phyloP scores from a whole-genome alignment of 2,329 filamentous ascomycete species.

The Aspergillus spinulosporus region DNA sequence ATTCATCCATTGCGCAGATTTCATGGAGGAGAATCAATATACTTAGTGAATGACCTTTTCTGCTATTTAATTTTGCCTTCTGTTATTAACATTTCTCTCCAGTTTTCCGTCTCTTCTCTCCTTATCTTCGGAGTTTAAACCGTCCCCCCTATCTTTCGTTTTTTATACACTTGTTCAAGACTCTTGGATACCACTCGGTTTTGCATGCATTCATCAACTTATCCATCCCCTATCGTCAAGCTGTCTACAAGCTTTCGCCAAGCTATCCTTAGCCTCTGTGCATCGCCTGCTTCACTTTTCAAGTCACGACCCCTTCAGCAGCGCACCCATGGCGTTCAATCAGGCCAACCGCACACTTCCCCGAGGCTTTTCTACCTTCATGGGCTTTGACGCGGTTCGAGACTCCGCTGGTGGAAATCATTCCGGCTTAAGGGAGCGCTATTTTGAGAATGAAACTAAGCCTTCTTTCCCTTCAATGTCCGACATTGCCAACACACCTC shows the following conservation, averaged over 20 bases:
- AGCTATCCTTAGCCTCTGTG: background rate
- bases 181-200: background rate
- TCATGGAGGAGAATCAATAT: too few species aligned
- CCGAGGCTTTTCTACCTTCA: too few species aligned
- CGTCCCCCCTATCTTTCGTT: background rate
- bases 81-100: background rate
- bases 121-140: background rate
- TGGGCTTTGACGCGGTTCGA: too few species aligned
- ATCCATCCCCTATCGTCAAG: constrained; percentile 1
- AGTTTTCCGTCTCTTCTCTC: background rate
- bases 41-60: too few species aligned
- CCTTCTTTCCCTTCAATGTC: too few species aligned
- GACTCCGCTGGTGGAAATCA: too few species aligned
- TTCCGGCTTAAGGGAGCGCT: too few species aligned
- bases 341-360: constrained; percentile 1
- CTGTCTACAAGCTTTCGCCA: background rate
- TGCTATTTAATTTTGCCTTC: background rate
- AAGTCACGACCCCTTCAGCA: background rate
- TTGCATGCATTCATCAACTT: background rate
- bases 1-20: too few species aligned
- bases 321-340: background rate
- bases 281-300: background rate
- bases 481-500: too few species aligned
- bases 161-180: background rate
- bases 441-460: too few species aligned